Conservation (phyloP, 2,329 filamentous ascomycete genomes). For the Ophiostoma pallidulum region DNA sequence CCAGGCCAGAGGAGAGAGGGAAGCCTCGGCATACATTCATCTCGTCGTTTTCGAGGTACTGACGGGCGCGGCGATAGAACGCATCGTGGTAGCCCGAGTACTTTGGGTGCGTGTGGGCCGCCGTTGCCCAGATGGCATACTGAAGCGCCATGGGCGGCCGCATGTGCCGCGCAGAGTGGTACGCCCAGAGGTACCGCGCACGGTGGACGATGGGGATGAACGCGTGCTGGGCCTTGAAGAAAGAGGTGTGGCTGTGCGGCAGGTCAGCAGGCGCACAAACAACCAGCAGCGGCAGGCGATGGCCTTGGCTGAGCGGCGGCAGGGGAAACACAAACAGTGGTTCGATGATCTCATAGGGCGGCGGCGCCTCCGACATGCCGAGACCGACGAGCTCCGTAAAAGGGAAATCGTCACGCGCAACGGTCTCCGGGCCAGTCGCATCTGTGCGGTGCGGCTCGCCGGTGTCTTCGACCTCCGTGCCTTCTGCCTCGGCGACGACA, state of each 20-base stretch:
- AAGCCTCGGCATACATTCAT: conserved; percentile 57
- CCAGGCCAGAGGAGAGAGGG: background rate
- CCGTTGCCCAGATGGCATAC: conserved; percentile 82
- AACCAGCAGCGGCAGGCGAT: too few species aligned
- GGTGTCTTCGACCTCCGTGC: too few species aligned
- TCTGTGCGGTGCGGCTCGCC: background rate
- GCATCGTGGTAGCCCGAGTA: conserved; percentile 63
- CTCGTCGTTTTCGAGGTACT: conserved; percentile 76
- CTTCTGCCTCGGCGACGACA: background rate
- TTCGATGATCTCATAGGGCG: conserved; percentile 68
- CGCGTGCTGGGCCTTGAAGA: conserved; percentile 65
- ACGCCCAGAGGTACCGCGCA: conserved; percentile 62
- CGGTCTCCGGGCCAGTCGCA: too few species aligned
- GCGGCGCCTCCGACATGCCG: conserved; percentile 73
- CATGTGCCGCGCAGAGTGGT: conserved; percentile 62
- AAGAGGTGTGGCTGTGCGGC: conserved; percentile 53
- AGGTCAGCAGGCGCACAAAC: conserved; percentile 11
- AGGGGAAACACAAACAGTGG: conserved; percentile 54
- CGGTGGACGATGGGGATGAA: conserved; percentile 71
- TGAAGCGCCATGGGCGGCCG: conserved; percentile 74
- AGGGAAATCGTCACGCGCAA: background rate
- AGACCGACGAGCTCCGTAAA: conserved; percentile 64
- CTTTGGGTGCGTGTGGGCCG: conserved; percentile 60
- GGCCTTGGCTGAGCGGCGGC: background rate
- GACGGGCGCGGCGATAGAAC: conserved; percentile 73